Percentiles rank a stretch among this genome's conserved stretches.
Conservation (phyloP, 2,329 filamentous ascomycete species). For the Paecilomyces sp. region DNA sequence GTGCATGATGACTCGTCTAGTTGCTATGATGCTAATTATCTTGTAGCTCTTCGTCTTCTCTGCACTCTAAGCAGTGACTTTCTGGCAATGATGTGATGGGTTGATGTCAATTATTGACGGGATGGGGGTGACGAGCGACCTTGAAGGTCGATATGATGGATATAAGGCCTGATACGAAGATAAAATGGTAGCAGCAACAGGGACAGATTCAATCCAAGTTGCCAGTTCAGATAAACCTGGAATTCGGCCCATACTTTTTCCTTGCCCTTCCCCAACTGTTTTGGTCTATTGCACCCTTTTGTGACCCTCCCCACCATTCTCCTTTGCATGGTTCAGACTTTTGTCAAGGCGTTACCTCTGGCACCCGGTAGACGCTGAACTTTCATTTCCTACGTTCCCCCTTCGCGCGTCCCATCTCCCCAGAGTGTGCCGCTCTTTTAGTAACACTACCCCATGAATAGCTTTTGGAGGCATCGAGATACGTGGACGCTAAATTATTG, state of each 20-base stretch:
- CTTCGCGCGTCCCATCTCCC: background rate
- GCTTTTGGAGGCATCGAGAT: slow-evolving; percentile 2
- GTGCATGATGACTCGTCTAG: background rate
- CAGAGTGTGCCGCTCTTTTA: slow-evolving; percentile 11
- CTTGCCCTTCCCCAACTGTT: background rate
- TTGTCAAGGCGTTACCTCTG: background rate
- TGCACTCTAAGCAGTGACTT: slow-evolving; percentile 47
- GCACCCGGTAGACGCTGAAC: background rate
- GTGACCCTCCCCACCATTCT: background rate
- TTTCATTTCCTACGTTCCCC: background rate
- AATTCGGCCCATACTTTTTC: background rate
- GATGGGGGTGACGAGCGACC: background rate
- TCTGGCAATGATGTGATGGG: slow-evolving; percentile 1
- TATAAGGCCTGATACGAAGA: slow-evolving; percentile 2
- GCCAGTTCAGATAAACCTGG: slow-evolving; percentile 10
- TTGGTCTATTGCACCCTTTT: slow-evolving; percentile 2
- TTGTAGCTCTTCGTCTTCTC: slow-evolving; percentile 69
- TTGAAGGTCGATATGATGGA: background rate
- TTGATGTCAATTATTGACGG: background rate
- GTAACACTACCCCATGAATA: slow-evolving; percentile 15
- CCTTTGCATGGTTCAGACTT: background rate
- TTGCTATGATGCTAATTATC: slow-evolving; percentile 9
- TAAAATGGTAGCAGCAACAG: slow-evolving; percentile 17
- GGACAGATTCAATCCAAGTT: slow-evolving; percentile 14
- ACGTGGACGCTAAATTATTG: background rate